A percentile compares a stretch with the other conserved stretches of the same genome.
Conservation (phyloP, 352 stramenopile species). For the Globisporangium heterothallicum region DNA sequence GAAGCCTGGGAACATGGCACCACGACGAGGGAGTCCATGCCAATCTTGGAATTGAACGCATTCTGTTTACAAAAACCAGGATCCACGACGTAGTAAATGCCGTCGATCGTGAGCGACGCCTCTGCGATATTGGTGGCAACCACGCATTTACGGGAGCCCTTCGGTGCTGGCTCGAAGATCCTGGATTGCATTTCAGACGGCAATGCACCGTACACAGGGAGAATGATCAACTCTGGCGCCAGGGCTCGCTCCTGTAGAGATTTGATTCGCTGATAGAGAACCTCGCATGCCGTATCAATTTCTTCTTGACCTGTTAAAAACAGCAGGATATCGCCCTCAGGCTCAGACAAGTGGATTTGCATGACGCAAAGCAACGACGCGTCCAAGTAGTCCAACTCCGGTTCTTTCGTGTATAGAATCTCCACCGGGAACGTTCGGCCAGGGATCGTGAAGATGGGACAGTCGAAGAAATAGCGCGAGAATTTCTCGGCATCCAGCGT, state of each 20-base stretch:
- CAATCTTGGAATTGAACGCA: constrained; percentile 98
- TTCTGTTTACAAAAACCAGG: constrained; percentile 98
- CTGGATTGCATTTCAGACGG: constrained; percentile 98
- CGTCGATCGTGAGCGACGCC: constrained; percentile 99
- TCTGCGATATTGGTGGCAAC: constrained; percentile 99
- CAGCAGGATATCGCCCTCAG: constrained; percentile 97
- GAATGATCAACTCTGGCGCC: constrained; percentile 96
- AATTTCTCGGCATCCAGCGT: constrained; percentile 98
- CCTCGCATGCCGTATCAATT: constrained; percentile 98
- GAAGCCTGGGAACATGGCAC: constrained; percentile 98
- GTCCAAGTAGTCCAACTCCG: constrained; percentile 98
- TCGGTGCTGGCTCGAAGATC: constrained; percentile 97
- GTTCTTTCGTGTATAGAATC: constrained; percentile 98
- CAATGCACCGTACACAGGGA: constrained; percentile 97
- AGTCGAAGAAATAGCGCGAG: constrained; percentile 96
- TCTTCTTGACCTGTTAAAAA: constrained; percentile 99
- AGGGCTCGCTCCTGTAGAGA: constrained; percentile 90
- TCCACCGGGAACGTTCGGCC: constrained; percentile 98
- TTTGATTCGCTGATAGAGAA: constrained; percentile 97
- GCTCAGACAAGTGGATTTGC: constrained; percentile 98
- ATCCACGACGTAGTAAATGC: constrained; percentile 93
- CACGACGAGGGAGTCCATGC: constrained; percentile 99
- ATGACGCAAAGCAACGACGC: constrained; percentile 97
- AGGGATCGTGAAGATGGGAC: constrained; percentile 98
- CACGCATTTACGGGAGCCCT: constrained; percentile 96